Evolutionary conservation across 2,329 filamentous ascomycete genomes (phyloP).

Genomic region (Tolypocladium tundrense): DNA sequence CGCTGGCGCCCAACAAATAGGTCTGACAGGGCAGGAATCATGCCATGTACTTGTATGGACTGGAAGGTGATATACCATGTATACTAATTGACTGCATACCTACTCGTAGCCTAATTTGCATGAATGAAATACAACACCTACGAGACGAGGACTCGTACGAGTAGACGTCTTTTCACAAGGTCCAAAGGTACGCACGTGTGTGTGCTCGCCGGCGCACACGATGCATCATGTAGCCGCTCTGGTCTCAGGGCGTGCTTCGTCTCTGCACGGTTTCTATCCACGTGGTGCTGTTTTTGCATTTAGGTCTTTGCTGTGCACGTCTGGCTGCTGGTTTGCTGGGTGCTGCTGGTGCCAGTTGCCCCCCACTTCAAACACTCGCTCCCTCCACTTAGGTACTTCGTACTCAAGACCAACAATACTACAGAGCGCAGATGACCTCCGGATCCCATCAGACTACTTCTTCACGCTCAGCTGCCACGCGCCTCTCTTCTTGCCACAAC

Average conservation of each 20-base stretch:
- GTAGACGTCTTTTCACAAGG: background rate
- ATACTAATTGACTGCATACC: background rate
- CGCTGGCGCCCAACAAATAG: slow-evolving; percentile 4
- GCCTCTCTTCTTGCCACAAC: background rate
- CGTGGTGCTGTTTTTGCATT: background rate
- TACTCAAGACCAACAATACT: background rate
- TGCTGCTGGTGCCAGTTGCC: background rate
- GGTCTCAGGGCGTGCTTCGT: background rate
- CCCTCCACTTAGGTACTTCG: background rate
- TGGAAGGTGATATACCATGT: background rate
- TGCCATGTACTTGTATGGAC: background rate
- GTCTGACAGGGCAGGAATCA: background rate
- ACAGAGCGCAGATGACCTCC: too few relatives aligned
- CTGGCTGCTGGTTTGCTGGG: background rate
- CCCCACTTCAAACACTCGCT: background rate
- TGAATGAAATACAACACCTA: background rate
- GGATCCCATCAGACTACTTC: background rate
- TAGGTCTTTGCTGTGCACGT: background rate
- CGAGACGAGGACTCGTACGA: background rate
- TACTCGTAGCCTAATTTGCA: too few relatives aligned
- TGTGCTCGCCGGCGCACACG: background rate
- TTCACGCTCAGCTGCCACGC: background rate
- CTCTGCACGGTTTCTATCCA: background rate
- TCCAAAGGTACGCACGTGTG: background rate
- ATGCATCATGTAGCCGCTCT: background rate